phyloP scores from a whole-genome alignment of 1,139 yeast genomes.

The Kluyveromyces marxianus region DNA sequence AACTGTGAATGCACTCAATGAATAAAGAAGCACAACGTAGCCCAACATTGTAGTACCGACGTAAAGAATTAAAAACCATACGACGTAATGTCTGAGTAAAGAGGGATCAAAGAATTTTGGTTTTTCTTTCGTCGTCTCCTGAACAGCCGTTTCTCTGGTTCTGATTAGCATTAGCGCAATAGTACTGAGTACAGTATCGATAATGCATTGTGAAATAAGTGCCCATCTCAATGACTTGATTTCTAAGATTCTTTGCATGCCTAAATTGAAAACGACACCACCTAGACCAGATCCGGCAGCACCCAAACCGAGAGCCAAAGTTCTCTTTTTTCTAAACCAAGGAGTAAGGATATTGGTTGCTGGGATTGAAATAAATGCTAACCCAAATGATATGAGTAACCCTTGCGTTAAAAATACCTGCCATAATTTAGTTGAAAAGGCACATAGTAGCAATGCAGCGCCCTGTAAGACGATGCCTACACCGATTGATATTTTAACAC shows the following conservation, averaged over 20 bases:
- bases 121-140: conserved; percentile 23
- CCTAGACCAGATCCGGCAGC: conserved; percentile 53
- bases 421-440: conserved; percentile 49
- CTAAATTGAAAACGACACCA: conserved; percentile 34
- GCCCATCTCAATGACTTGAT: conserved; percentile 58
- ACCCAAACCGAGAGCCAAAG: conserved; percentile 45
- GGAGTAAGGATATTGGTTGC: conserved; percentile 43
- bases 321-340: conserved; percentile 47
- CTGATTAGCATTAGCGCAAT: conserved; percentile 37
- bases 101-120: conserved; percentile 27
- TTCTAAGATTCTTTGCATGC: conserved; percentile 31
- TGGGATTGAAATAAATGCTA: conserved; percentile 50
- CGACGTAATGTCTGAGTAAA: conserved; percentile 37
- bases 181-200: conserved; percentile 32
- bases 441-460: conserved; percentile 50
- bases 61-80: conserved; percentile 38
- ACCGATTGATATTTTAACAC: conserved; percentile 25
- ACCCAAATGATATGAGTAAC: conserved; percentile 50
- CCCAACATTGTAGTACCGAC: conserved; percentile 39
- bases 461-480: conserved; percentile 44
- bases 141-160: conserved; percentile 35
- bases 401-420: conserved; percentile 62
- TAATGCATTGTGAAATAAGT: conserved; percentile 46
- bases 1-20: conserved; percentile 51
- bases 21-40: conserved; percentile 50